Conservation (phyloP, 306 rosid genomes). For the Malus orientalis region DNA sequence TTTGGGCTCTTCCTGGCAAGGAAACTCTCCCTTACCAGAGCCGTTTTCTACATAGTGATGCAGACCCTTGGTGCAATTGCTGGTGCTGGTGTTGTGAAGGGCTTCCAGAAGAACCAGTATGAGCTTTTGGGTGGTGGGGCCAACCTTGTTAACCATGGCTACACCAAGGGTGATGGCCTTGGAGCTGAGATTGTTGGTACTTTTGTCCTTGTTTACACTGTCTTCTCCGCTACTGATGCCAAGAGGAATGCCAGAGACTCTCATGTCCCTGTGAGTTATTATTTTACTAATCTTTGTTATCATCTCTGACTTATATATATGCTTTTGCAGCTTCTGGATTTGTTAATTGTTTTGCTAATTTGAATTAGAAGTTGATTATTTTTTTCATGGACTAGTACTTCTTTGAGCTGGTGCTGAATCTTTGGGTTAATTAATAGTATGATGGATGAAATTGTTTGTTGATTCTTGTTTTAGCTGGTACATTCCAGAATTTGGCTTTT, state of each 20-base stretch:
- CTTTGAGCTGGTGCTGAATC: neutral
- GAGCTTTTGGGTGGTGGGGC: slow-evolving; percentile 65
- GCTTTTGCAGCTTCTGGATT: neutral
- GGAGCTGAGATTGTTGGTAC: slow-evolving; percentile 95
- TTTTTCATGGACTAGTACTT: neutral
- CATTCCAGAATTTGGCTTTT: neutral
- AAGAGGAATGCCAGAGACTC: slow-evolving; percentile 89
- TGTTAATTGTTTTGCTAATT: neutral
- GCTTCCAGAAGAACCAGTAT: slow-evolving; percentile 40
- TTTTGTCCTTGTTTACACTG: slow-evolving; percentile 58
- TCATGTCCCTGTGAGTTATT: slow-evolving; percentile 70
- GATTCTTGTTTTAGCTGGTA: neutral
- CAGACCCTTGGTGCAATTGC: slow-evolving; percentile 90
- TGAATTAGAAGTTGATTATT: neutral
- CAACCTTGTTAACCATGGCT: slow-evolving; percentile 50
- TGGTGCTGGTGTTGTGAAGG: slow-evolving; percentile 93
- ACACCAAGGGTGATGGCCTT: slow-evolving; percentile 82
- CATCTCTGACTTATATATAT: neutral
- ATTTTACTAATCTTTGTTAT: neutral
- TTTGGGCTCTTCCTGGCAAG: slow-evolving; percentile 82
- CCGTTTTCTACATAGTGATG: slow-evolving; percentile 72
- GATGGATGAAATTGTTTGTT: neutral
- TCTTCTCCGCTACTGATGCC: slow-evolving; percentile 79
- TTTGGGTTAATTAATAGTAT: neutral
- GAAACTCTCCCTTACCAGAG: slow-evolving; percentile 72